Base-by-base conservation (phyloP, 768 basidiomycete species). In the Filobasidium floriforme region DNA sequence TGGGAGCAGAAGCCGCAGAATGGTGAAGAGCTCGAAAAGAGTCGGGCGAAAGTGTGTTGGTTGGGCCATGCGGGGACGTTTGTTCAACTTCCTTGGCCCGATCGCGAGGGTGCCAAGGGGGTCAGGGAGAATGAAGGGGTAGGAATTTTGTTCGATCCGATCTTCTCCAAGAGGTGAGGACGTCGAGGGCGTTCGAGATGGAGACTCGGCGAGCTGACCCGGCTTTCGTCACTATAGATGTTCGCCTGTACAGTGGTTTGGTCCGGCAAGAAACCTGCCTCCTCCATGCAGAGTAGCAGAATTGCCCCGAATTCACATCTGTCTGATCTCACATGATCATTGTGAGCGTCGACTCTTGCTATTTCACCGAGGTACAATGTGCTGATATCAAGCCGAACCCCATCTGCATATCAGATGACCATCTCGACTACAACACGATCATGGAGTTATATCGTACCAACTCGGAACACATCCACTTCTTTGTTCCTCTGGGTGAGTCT, bases 291-390 rank as follows among this genome's bases (percentile, higher is more conserved):
- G 61, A 15, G 70, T 78, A 14, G 65, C 72, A 11, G 66, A 72
- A 15, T 63, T 78, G 26, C 77, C 77, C 7, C 69, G 72, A n/a
- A 70, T 78, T 19, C 77, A 78, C 46, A 62, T 74, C 28, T 72
- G 70, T 59, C 75, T 71, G 57, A 78, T 78, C 29, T 76, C 75
- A 12, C 77, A 78, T 61, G 76, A 78, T 67, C 77, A 78, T 60
- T 78, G 77, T 78, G 66, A 66, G 75, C 67, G 7, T 51, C 11
- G 44, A 15, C 51, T 3, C 41, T 37, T 9, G 32, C 32, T 37
- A 37, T 37, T 37, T 9, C 32, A 37, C 32, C 32, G 32, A 37
- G 61, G 61, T 66, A 41, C 62, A 40, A 19, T 22, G 28, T 41
- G 10, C 32, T 37, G 32, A 37, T 37, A 37, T 37, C 32, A 37